Conservation (phyloP, 768 basidiomycete genomes). For the Gyrodon lividus region DNA sequence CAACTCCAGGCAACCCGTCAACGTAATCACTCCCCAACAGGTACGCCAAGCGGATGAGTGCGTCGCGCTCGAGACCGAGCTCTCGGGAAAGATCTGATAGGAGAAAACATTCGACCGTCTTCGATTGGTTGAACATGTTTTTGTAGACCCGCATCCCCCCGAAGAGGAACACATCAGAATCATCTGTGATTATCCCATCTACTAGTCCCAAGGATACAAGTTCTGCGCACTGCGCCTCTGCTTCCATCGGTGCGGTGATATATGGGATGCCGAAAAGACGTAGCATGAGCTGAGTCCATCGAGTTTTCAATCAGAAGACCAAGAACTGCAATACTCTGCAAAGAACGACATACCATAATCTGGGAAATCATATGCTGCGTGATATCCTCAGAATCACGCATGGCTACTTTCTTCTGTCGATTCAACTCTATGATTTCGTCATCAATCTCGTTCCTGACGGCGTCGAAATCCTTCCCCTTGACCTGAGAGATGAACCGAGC, state of each 20-base stretch:
- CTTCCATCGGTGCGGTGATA: conserved; percentile 98
- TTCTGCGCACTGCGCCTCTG: conserved; percentile 97
- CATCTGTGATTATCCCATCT: conserved; percentile 98
- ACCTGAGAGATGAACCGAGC: conserved; percentile 91
- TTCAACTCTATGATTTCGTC: conserved; percentile 83
- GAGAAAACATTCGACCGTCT: conserved; percentile 97
- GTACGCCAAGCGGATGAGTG: conserved; percentile 87
- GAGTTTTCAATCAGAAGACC: not conserved
- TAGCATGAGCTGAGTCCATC: conserved; percentile 67
- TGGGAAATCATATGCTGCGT: conserved; percentile 94
- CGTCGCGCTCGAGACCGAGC: conserved; percentile 81
- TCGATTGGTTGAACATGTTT: conserved; percentile 99
- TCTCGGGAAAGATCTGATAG: conserved; percentile 81
- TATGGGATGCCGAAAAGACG: conserved; percentile 96
- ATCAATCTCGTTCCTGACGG: conserved; percentile 85
- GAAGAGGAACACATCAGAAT: conserved; percentile 98
- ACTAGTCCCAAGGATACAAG: conserved; percentile 83
- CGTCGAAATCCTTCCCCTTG: conserved; percentile 79
- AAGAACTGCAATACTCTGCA: conserved; percentile 1
- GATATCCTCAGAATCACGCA: conserved; percentile 93
- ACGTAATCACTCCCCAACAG: conserved; percentile 96
- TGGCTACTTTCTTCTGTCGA: conserved; percentile 80
- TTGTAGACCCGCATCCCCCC: conserved; percentile 95
- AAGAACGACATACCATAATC: conserved; percentile 51
- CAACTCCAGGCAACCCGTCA: conserved; percentile 87